These are phyloP conservation scores for Ostreobium quekettii DNA, from an alignment of 139 green algal species.

Conservation along the genomic window DNA sequence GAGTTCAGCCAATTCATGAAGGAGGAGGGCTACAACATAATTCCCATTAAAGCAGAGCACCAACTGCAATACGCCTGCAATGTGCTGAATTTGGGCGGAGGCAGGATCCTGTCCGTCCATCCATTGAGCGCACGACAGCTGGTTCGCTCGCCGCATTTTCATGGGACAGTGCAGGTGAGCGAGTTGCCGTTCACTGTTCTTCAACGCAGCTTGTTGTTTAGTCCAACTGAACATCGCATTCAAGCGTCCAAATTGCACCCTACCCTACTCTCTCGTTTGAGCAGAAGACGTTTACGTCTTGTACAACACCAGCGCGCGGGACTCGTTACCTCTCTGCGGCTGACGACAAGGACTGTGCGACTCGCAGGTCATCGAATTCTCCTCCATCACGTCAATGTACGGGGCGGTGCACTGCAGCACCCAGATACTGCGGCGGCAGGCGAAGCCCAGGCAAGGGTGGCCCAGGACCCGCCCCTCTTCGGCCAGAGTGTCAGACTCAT, in stretches of 20 bases:
- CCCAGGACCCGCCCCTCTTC: too few species aligned
- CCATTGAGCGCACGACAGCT: conserved; percentile 65
- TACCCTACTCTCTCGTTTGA: neutral
- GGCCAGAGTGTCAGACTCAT: too few species aligned
- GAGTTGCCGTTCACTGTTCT: conserved; percentile 18
- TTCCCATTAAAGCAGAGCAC: conserved; percentile 71
- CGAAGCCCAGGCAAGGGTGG: too few species aligned
- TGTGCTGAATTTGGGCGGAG: conserved; percentile 78
- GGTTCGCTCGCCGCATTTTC: conserved; percentile 66
- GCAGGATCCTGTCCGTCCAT: conserved; percentile 78
- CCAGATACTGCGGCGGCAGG: conserved; percentile 59
- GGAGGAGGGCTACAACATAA: conserved; percentile 80
- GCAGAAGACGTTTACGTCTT: neutral
- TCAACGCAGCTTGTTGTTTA: neutral
- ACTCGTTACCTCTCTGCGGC: neutral
- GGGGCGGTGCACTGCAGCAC: conserved; percentile 84
- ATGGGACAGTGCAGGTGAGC: conserved; percentile 46
- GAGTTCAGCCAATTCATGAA: conserved; percentile 78
- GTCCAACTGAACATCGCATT: neutral
- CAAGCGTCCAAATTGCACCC: neutral
- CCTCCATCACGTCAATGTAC: conserved; percentile 88
- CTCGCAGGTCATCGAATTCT: conserved; percentile 69
- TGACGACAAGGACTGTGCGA: neutral
- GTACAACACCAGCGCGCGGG: neutral
- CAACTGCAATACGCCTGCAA: conserved; percentile 91